Evolutionary conservation across 78 protist species (phyloP).

Genomic region (Dictyostelium purpureum): DNA sequence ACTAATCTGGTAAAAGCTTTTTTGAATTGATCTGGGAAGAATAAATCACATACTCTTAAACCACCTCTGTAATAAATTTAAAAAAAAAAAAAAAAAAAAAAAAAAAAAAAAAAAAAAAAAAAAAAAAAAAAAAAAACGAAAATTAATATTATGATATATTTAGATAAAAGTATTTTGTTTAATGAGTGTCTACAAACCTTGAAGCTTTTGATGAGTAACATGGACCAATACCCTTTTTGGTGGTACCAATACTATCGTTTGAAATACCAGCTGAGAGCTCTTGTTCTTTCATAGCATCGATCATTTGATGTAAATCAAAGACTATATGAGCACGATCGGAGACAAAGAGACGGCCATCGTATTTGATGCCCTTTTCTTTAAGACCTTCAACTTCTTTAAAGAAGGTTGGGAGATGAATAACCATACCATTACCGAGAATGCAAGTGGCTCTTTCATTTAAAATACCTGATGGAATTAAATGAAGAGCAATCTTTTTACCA

Average conservation of each 20-base stretch:
- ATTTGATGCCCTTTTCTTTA: conserved; percentile 74
- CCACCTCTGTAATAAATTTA: conserved; percentile 75
- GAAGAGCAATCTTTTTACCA: conserved; percentile 92
- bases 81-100: conserved; percentile 1
- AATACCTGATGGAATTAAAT: conserved; percentile 94
- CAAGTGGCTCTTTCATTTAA: conserved; percentile 73
- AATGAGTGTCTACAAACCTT: neutral
- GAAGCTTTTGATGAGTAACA: conserved; percentile 90
- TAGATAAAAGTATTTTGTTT: neutral
- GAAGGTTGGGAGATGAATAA: conserved; percentile 92
- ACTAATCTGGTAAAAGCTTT: conserved; percentile 37
- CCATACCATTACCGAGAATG: conserved; percentile 95
- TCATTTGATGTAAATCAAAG: conserved; percentile 89
- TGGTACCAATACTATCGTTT: conserved; percentile 85
- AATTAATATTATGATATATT: no score
- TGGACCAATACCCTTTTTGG: conserved; percentile 96
- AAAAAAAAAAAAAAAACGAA: neutral
- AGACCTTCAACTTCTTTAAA: conserved; percentile 88
- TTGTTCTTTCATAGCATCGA: conserved; percentile 85
- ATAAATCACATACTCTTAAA: conserved; percentile 88
- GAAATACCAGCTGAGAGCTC: conserved; percentile 68
- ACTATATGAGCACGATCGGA: conserved; percentile 96
- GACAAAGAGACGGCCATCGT: conserved; percentile 76
- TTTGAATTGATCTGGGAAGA: conserved; percentile 71
- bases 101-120: neutral